A percentile compares a stretch with the other conserved stretches of the same genome.
These are phyloP conservation scores for Mikania micrantha DNA, from an alignment of 129 eudicot genomes.

Conservation along the genomic window DNA sequence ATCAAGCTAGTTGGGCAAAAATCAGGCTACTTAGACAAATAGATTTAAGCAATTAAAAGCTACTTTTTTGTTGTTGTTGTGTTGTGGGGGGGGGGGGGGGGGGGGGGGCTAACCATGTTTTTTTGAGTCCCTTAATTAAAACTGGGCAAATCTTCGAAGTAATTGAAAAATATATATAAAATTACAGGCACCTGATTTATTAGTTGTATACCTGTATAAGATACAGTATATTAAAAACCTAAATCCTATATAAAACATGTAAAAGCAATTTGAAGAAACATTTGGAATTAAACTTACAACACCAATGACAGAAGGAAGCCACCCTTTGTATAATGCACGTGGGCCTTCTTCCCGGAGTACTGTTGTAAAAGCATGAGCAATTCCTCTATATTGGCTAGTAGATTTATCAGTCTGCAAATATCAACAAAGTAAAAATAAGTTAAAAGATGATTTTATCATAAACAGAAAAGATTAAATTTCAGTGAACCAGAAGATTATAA, in stretches of 20 bases:
- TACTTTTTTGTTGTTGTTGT: too few relatives aligned
- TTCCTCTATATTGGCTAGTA: slow-evolving; percentile 89
- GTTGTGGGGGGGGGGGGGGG: too few relatives aligned
- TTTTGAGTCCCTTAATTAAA: too few relatives aligned
- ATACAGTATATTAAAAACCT: background rate
- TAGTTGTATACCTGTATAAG: background rate
- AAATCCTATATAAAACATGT: background rate
- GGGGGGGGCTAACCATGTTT: too few relatives aligned
- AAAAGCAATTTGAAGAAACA: background rate
- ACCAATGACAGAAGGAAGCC: slow-evolving; percentile 99
- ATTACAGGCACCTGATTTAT: background rate
- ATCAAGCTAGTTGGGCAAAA: too few relatives aligned
- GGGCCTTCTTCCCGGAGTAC: slow-evolving; percentile 95
- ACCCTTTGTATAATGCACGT: slow-evolving; percentile 90
- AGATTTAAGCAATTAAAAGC: too few relatives aligned
- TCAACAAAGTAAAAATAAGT: background rate
- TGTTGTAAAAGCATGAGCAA: slow-evolving; percentile 82
- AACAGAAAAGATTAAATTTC: background rate
- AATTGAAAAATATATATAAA: background rate
- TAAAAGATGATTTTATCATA: background rate
- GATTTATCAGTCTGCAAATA: slow-evolving; percentile 77
- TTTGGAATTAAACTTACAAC: slow-evolving; percentile 51
- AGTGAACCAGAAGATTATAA: background rate
- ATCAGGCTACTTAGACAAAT: too few relatives aligned
- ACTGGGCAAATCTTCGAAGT: too few relatives aligned